phyloP scores from a whole-genome alignment of 306 rosid genomes.

The Luffa acutangula region DNA sequence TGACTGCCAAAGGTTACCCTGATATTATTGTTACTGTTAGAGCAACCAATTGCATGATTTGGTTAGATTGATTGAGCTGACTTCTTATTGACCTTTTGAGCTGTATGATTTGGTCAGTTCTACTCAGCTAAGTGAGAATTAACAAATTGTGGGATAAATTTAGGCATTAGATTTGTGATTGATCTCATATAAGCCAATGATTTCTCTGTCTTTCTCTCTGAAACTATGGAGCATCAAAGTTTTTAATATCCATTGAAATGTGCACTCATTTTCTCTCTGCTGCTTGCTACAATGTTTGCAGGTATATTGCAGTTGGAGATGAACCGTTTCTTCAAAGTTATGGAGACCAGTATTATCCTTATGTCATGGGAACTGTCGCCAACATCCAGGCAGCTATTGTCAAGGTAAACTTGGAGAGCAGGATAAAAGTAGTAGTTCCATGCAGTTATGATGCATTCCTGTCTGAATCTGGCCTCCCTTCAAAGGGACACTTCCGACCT shows the following conservation, averaged over 20 bases:
- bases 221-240: background rate
- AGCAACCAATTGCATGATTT: background rate
- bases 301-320: slow-evolving; percentile 88
- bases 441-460: slow-evolving; percentile 76
- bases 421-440: slow-evolving; percentile 83
- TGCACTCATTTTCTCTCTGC: slow-evolving; percentile 6
- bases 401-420: slow-evolving; percentile 50
- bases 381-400: slow-evolving; percentile 62
- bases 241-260: slow-evolving; percentile 10
- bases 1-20: background rate
- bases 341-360: slow-evolving; percentile 65
- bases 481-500: slow-evolving; percentile 56
- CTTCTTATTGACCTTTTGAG: background rate
- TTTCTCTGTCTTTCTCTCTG: background rate
- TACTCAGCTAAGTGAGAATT: background rate
- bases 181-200: background rate
- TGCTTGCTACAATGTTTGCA: slow-evolving; percentile 26
- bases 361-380: slow-evolving; percentile 56
- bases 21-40: background rate
- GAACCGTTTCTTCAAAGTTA: slow-evolving; percentile 73
- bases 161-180: background rate
- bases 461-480: slow-evolving; percentile 46
- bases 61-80: background rate
- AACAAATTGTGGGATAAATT: background rate
- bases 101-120: background rate